Evolutionary conservation across 495 filamentous ascomycete species (phyloP).

Genomic region (Neurospora terricola): DNA sequence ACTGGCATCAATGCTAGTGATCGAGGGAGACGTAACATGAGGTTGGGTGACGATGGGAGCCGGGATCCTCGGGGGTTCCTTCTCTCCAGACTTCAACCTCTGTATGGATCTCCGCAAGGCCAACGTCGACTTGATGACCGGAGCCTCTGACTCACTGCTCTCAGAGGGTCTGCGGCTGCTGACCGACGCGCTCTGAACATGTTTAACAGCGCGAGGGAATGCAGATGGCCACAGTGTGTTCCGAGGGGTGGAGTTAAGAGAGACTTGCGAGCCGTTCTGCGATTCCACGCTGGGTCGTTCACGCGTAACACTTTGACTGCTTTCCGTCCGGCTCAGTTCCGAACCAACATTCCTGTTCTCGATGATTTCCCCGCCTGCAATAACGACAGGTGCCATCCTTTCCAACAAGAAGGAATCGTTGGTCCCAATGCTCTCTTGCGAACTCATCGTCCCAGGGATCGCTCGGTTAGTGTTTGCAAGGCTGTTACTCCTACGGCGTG

Average conservation of each 20-base stretch:
- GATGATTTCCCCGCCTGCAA: constrained; percentile 61
- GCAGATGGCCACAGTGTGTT: constrained; percentile 43
- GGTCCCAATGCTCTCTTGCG: constrained; percentile 37
- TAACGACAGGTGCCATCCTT: constrained; percentile 77
- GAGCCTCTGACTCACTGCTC: constrained; percentile 40
- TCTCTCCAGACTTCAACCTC: constrained; percentile 30
- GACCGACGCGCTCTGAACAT: constrained; percentile 11
- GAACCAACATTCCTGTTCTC: constrained; percentile 47
- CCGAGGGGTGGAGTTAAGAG: constrained; percentile 28
- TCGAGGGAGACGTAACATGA: constrained; percentile 31
- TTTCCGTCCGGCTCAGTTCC: constrained; percentile 50
- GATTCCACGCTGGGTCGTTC: constrained; percentile 44
- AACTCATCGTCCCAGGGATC: constrained; percentile 36
- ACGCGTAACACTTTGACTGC: constrained; percentile 46
- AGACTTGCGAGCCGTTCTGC: constrained; percentile 29
- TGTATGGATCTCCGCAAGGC: constrained; percentile 44
- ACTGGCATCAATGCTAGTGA: constrained; percentile 40
- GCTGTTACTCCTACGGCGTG: constrained; percentile 51
- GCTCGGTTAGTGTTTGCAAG: constrained; percentile 33
- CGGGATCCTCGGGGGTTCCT: constrained; percentile 28
- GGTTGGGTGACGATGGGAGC: constrained; percentile 31
- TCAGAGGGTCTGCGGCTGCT: constrained; percentile 35
- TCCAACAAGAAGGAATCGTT: constrained; percentile 52
- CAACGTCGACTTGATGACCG: constrained; percentile 33
- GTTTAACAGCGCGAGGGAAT: constrained; percentile 24